These are phyloP conservation scores for Neolentinus lepideus DNA, from an alignment of 1,284 basidiomycete genomes.

Conservation along the genomic window DNA sequence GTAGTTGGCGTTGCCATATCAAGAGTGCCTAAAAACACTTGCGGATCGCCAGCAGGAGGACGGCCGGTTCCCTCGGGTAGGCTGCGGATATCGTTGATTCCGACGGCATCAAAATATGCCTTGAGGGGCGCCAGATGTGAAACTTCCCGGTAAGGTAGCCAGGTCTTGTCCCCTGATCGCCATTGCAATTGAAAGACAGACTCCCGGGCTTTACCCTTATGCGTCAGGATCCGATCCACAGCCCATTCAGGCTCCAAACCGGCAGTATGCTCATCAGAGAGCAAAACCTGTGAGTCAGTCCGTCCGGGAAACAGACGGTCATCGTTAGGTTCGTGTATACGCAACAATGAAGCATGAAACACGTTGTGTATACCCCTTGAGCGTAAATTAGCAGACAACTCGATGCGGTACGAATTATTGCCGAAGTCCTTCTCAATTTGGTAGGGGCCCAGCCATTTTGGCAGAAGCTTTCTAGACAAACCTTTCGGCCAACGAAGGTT, in stretches of 20 bases:
- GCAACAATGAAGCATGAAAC: constrained; percentile 23
- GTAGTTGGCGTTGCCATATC: too few species aligned
- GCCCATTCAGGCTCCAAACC: constrained; percentile 29
- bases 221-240: constrained; percentile 21
- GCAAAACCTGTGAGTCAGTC: constrained; percentile 10
- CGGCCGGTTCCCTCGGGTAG: not conserved
- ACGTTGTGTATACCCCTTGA: constrained; percentile 18
- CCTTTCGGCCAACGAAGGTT: constrained; percentile 25
- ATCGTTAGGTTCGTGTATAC: constrained; percentile 20
- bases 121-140: constrained; percentile 14
- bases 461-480: not conserved
- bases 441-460: constrained; percentile 4
- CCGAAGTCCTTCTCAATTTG: constrained; percentile 5
- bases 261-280: constrained; percentile 11
- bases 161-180: constrained; percentile 25
- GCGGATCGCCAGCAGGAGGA: constrained; percentile 19
- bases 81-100: not conserved
- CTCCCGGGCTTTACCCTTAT: constrained; percentile 17
- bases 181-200: constrained; percentile 25
- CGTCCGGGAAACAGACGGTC: constrained; percentile 22
- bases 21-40: constrained; percentile 7
- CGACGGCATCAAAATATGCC: constrained; percentile 17
- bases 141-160: constrained; percentile 20
- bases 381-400: constrained; percentile 18
- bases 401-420: constrained; percentile 16